Evolutionary conservation across 768 basidiomycete genomes (phyloP).

Genomic region (Naganishia kalamii): DNA sequence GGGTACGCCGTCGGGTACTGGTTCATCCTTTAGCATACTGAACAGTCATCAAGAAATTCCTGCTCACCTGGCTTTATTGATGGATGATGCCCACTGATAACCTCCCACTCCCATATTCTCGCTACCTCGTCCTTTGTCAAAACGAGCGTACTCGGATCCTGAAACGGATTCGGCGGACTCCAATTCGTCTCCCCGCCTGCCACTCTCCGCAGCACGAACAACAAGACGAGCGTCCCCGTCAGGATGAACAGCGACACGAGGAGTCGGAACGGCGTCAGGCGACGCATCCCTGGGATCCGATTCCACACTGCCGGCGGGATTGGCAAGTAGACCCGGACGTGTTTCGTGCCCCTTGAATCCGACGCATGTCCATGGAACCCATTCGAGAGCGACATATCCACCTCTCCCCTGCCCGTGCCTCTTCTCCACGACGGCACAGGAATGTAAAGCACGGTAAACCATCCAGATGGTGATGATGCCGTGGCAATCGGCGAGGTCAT

Average conservation of each 20-base stretch:
- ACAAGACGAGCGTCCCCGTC: slow-evolving; percentile 27
- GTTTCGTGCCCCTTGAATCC: slow-evolving; percentile 9
- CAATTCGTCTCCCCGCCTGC: slow-evolving; percentile 42
- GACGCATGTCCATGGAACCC: not conserved
- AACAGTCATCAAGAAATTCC: not conserved
- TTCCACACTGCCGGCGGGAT: slow-evolving; percentile 38
- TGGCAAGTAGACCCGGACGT: slow-evolving; percentile 40
- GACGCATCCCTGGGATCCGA: slow-evolving; percentile 27
- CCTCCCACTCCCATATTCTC: slow-evolving; percentile 92
- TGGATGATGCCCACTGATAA: slow-evolving; percentile 88
- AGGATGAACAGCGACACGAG: slow-evolving; percentile 25
- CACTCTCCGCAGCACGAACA: slow-evolving; percentile 27
- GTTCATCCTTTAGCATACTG: not conserved
- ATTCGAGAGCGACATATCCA: not conserved
- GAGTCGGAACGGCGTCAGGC: slow-evolving; percentile 26
- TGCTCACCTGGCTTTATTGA: slow-evolving; percentile 53
- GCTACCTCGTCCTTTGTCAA: slow-evolving; percentile 60
- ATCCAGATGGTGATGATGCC: slow-evolving; percentile 22
- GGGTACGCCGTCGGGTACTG: slow-evolving; percentile 41
- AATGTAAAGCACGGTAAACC: slow-evolving; percentile 37
- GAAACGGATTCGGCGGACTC: slow-evolving; percentile 17
- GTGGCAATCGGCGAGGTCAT: slow-evolving; percentile 26
- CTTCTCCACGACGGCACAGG: slow-evolving; percentile 31
- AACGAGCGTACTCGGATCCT: slow-evolving; percentile 44
- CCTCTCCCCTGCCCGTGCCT: not conserved